Percentiles rank a stretch among this genome's conserved stretches.
Conservation (phyloP, 176 grass and related monocot species). For the Hsuehochloa calcarea region DNA sequence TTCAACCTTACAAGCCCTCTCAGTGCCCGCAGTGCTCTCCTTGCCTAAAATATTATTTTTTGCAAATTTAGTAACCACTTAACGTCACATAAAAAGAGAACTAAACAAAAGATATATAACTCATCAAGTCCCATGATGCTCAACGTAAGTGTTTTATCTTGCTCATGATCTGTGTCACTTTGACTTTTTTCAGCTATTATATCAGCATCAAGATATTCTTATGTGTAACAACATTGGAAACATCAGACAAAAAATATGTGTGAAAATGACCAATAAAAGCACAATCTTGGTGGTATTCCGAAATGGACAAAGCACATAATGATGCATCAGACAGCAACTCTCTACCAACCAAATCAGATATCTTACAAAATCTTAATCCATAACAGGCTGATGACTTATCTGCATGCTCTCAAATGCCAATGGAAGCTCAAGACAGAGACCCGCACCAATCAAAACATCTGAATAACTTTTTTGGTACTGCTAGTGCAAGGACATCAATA, state of each 20-base stretch:
- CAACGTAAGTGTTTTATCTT: not conserved
- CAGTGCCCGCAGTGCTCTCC: constrained; percentile 66
- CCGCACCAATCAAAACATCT: not conserved
- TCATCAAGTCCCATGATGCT: not conserved
- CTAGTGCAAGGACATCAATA: constrained; percentile 9
- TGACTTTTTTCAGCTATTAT: constrained; percentile 9
- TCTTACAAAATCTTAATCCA: constrained; percentile 13
- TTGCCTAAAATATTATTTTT: constrained; percentile 54
- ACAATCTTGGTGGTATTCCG: constrained; percentile 15
- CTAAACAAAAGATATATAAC: constrained; percentile 6
- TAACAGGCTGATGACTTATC: not conserved
- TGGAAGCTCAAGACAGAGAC: constrained; percentile 28
- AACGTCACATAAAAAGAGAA: constrained; percentile 1
- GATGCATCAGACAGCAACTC: constrained; percentile 37
- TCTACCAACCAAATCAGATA: constrained; percentile 46
- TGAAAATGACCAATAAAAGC: constrained; percentile 31
- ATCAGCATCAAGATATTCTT: constrained; percentile 8
- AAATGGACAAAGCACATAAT: constrained; percentile 21
- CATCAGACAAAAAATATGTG: constrained; percentile 23
- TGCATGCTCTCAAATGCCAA: not conserved
- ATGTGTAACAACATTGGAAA: constrained; percentile 12
- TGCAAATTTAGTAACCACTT: constrained; percentile 13
- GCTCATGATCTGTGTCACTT: not conserved
- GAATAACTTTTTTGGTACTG: not conserved
- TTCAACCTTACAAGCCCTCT: constrained; percentile 85